phyloP scores from a whole-genome alignment of 139 green algal genomes.

The Closterium sp. region DNA sequence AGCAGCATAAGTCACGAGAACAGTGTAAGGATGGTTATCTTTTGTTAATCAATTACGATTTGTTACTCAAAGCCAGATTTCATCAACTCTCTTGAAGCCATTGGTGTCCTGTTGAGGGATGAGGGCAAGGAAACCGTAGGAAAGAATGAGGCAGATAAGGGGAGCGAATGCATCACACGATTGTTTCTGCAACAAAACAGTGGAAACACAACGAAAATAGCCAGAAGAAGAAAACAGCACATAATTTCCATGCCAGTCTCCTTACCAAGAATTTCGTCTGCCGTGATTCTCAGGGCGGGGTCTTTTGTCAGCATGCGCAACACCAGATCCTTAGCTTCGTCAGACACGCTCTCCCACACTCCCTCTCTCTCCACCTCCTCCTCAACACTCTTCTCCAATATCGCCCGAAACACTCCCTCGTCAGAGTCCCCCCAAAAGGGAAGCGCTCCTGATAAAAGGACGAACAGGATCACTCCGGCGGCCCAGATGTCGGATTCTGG shows the following conservation, averaged over 20 bases:
- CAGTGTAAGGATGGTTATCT: too few relatives aligned
- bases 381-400: neutral
- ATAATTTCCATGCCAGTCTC: neutral
- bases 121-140: neutral
- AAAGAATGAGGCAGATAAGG: neutral
- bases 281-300: neutral
- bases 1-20: too few relatives aligned
- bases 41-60: too few relatives aligned
- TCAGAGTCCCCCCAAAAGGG: neutral
- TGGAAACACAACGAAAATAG: too few relatives aligned
- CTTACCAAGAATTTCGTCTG: neutral
- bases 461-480: neutral
- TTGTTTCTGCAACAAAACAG: too few relatives aligned
- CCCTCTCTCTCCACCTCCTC: neutral
- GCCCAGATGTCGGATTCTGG: neutral
- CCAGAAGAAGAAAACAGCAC: too few relatives aligned
- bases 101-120: neutral
- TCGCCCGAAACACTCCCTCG: neutral
- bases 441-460: neutral
- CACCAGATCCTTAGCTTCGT: constrained; percentile 3
- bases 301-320: constrained; percentile 3
- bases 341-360: neutral
- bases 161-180: neutral
- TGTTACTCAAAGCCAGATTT: too few relatives aligned
- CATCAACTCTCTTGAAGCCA: neutral